A percentile compares a stretch with the other conserved stretches of the same genome.
Evolutionary conservation across 805 yeast species (phyloP).

Genomic region (Pichia nanzhaoensis): DNA sequence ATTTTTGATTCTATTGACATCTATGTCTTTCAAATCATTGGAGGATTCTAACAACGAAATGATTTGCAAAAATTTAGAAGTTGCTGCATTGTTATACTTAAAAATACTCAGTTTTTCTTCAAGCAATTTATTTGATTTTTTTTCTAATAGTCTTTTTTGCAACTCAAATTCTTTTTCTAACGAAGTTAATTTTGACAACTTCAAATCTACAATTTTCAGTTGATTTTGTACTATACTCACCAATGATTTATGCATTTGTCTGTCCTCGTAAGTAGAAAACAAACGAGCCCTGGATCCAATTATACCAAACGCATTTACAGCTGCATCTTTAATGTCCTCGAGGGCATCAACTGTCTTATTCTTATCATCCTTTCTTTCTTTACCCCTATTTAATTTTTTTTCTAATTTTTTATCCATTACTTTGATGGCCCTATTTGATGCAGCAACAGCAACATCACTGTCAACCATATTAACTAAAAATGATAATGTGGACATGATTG

Average conservation of each 20-base stretch:
- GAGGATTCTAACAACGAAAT: slow-evolving; percentile 24
- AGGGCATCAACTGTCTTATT: slow-evolving; percentile 14
- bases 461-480: slow-evolving; percentile 83
- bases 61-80: slow-evolving; percentile 39
- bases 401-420: slow-evolving; percentile 38
- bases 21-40: slow-evolving; percentile 5
- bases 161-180: slow-evolving; percentile 61
- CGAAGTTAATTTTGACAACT: slow-evolving; percentile 49
- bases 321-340: slow-evolving; percentile 47
- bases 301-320: slow-evolving; percentile 64
- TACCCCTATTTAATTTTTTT: slow-evolving; percentile 31
- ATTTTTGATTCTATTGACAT: slow-evolving; percentile 17
- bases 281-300: slow-evolving; percentile 74
- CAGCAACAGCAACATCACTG: slow-evolving; percentile 77
- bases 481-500: slow-evolving; percentile 87
- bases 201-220: slow-evolving; percentile 56
- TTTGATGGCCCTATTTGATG: slow-evolving; percentile 57
- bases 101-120: slow-evolving; percentile 62
- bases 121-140: slow-evolving; percentile 60
- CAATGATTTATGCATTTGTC: slow-evolving; percentile 60
- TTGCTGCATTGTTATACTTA: slow-evolving; percentile 46
- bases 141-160: slow-evolving; percentile 52
- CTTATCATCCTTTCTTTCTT: slow-evolving; percentile 18
- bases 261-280: slow-evolving; percentile 73
- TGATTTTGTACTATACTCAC: slow-evolving; percentile 55